A percentile compares a stretch with the other conserved stretches of the same genome.
Conservation (phyloP, 1,284 basidiomycete genomes). For the Neonothopanus nambi region DNA sequence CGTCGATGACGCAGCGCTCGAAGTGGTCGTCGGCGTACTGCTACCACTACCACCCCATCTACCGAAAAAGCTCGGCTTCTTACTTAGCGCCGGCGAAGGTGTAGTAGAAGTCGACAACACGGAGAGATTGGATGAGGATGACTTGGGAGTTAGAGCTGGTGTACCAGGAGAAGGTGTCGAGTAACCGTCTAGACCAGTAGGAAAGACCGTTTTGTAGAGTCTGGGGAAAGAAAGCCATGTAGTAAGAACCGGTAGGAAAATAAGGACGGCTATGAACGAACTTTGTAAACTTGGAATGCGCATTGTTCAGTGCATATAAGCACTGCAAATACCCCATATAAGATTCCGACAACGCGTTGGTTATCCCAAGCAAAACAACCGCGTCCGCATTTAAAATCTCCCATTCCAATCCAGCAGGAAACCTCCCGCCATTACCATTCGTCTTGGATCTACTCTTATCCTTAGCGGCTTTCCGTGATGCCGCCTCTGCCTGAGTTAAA, state of each 20-base stretch:
- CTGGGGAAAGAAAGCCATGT: slow-evolving; percentile 32
- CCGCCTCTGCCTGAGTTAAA: slow-evolving; percentile 59
- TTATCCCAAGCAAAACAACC: slow-evolving; percentile 66
- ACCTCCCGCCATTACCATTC: slow-evolving; percentile 36
- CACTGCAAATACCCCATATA: slow-evolving; percentile 80
- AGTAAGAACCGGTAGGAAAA: neutral
- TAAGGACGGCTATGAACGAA: neutral
- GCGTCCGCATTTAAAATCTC: slow-evolving; percentile 74
- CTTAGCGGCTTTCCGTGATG: slow-evolving; percentile 55
- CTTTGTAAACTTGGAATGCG: slow-evolving; percentile 66
- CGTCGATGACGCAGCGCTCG: slow-evolving; percentile 15
- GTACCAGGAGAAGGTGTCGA: slow-evolving; percentile 49
- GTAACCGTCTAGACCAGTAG: slow-evolving; percentile 58
- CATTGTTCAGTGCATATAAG: slow-evolving; percentile 47
- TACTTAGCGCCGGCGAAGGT: slow-evolving; percentile 23
- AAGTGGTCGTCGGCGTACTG: too few relatives aligned
- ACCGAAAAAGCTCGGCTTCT: slow-evolving; percentile 35
- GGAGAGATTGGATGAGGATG: slow-evolving; percentile 25
- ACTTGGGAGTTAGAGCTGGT: slow-evolving; percentile 37
- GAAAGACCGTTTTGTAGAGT: slow-evolving; percentile 73
- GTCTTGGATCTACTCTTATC: slow-evolving; percentile 12
- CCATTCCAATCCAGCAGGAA: slow-evolving; percentile 66
- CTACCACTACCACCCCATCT: slow-evolving; percentile 29
- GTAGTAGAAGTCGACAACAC: slow-evolving; percentile 28
- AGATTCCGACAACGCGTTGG: slow-evolving; percentile 70